phyloP scores from a whole-genome alignment of 305 asterid species.

The Fraxinus sp. region DNA sequence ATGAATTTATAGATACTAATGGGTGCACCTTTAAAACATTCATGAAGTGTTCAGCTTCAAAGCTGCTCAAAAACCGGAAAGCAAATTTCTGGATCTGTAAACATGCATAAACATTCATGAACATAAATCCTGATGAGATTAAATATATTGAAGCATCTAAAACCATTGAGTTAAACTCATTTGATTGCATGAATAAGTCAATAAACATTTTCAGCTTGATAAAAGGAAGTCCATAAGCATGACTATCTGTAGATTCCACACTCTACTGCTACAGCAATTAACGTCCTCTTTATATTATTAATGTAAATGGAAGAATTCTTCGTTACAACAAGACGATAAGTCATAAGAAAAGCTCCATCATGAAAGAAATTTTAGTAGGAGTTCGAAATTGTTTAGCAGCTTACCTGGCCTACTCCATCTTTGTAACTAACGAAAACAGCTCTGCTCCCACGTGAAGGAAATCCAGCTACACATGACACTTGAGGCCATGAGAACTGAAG shows the following conservation, averaged over 20 bases:
- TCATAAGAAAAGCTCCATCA: neutral
- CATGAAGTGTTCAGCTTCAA: slow-evolving; percentile 63
- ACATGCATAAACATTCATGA: slow-evolving; percentile 11
- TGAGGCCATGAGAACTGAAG: slow-evolving; percentile 89
- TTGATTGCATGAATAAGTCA: neutral
- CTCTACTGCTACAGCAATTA: neutral
- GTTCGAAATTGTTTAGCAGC: slow-evolving; percentile 19
- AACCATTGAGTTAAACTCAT: neutral
- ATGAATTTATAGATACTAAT: slow-evolving; percentile 5
- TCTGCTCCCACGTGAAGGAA: slow-evolving; percentile 73
- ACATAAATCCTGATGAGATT: neutral
- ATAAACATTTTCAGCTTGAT: slow-evolving; percentile 14
- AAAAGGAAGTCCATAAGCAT: neutral
- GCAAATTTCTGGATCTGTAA: slow-evolving; percentile 76
- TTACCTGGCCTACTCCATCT: slow-evolving; percentile 68
- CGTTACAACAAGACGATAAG: slow-evolving; percentile 7
- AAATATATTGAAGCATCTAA: neutral
- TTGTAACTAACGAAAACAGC: slow-evolving; percentile 70
- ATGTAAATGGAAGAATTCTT: neutral
- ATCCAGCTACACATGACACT: slow-evolving; percentile 69
- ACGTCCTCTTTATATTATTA: slow-evolving; percentile 11
- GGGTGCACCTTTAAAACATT: slow-evolving; percentile 55
- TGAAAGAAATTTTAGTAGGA: neutral
- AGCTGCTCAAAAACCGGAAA: slow-evolving; percentile 45
- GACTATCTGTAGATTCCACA: neutral